These are phyloP conservation scores for Paecilomyces fulvus DNA, from an alignment of 2,329 filamentous ascomycete species.

Conservation along the genomic window DNA sequence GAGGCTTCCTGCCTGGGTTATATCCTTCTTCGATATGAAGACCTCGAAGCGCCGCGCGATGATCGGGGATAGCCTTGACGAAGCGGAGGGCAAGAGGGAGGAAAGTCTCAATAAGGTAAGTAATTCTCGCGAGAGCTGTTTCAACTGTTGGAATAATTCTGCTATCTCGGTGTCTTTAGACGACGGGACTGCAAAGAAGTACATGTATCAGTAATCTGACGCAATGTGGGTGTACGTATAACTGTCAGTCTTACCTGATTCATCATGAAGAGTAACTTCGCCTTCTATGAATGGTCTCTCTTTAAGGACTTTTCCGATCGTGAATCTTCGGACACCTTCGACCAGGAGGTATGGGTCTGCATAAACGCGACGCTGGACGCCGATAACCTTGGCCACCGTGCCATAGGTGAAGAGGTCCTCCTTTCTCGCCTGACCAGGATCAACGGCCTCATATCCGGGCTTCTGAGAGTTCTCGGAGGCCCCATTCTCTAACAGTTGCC, in stretches of 20 bases:
- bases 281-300: conserved; percentile 83
- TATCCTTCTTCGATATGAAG: conserved; percentile 74
- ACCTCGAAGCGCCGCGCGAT: conserved; percentile 78
- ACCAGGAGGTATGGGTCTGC: conserved; percentile 77
- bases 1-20: conserved; percentile 72
- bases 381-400: conserved; percentile 69
- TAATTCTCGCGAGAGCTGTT: conserved; percentile 76
- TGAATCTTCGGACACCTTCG: conserved; percentile 72
- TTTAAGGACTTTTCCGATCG: conserved; percentile 63
- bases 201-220: conserved; percentile 1
- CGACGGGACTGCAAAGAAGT: conserved; percentile 20
- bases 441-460: conserved; percentile 41
- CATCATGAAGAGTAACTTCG: conserved; percentile 62
- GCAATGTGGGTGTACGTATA: neutral
- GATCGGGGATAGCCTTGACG: conserved; percentile 66
- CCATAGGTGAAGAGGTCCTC: conserved; percentile 75
- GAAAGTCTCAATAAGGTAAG: conserved; percentile 76
- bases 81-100: conserved; percentile 67
- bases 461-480: conserved; percentile 42
- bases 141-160: conserved; percentile 69
- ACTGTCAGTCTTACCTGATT: conserved; percentile 48
- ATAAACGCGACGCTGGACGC: conserved; percentile 65
- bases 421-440: conserved; percentile 53
- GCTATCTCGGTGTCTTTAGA: conserved; percentile 56
- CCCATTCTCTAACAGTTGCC: conserved; percentile 62